These are phyloP conservation scores for Boletus subcaerulescens DNA, from an alignment of 768 basidiomycete genomes.

Conservation along the genomic window DNA sequence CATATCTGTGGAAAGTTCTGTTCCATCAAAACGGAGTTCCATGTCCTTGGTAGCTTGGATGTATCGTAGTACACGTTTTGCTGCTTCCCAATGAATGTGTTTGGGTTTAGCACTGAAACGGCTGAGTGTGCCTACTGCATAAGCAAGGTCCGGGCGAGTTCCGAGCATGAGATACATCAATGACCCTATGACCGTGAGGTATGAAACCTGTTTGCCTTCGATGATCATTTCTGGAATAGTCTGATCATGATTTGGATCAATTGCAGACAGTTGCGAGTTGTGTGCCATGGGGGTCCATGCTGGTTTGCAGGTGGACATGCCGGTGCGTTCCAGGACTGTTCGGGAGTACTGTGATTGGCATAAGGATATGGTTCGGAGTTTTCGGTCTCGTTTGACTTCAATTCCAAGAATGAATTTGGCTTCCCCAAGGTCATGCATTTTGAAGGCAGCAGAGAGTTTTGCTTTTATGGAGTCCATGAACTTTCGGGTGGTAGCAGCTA, in stretches of 20 bases:
- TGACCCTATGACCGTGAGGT: background rate
- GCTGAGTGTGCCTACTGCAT: no score
- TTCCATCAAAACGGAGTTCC: background rate
- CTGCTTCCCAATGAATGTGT: background rate
- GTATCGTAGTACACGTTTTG: background rate
- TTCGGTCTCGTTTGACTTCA: conserved; percentile 25
- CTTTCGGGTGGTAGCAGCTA: no score
- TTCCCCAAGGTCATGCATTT: conserved; percentile 3
- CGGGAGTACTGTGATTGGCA: conserved; percentile 27
- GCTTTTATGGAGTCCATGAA: no score
- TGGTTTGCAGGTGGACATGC: background rate
- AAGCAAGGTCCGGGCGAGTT: no score
- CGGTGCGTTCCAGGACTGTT: conserved; percentile 11
- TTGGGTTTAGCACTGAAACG: no score
- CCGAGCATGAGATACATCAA: background rate
- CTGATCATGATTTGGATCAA: background rate
- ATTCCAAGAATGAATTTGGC: conserved; percentile 32
- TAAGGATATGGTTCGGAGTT: conserved; percentile 24
- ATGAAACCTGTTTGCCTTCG: no score
- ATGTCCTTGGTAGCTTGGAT: background rate
- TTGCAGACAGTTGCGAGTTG: background rate
- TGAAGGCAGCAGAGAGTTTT: background rate
- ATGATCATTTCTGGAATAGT: no score
- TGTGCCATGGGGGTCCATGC: conserved; percentile 9
- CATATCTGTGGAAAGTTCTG: background rate